These are phyloP conservation scores for Oxyria digyna DNA, from an alignment of 148 eudicot genomes.

Conservation along the genomic window DNA sequence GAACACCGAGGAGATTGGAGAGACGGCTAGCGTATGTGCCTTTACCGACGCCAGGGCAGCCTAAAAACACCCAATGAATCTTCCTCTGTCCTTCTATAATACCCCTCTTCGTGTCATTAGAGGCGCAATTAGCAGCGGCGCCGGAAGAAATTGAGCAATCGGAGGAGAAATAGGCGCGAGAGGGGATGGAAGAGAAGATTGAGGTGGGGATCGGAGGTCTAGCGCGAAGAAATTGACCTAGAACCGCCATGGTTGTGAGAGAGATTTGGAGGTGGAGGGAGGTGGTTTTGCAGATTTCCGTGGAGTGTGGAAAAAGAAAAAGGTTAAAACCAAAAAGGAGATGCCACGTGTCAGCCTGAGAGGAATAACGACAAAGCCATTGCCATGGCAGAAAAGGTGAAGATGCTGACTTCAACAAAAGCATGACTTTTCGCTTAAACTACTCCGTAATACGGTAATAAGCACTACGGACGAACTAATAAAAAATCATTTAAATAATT, in stretches of 20 bases:
- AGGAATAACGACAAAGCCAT: neutral
- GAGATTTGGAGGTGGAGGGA: neutral
- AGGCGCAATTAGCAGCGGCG: neutral
- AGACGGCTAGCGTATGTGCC: constrained; percentile 86
- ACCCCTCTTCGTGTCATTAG: neutral
- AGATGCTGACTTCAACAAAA: neutral
- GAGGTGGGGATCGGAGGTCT: constrained; percentile 5
- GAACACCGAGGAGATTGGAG: constrained; percentile 57
- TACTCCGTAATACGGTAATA: too few species aligned
- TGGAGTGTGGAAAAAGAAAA: neutral
- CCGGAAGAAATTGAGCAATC: neutral
- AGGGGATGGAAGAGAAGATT: neutral
- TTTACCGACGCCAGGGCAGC: constrained; percentile 95
- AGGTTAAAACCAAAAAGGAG: neutral
- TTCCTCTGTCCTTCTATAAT: constrained; percentile 15
- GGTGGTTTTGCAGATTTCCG: neutral
- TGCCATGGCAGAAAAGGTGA: neutral
- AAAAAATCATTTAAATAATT: too few species aligned
- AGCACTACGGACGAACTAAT: too few species aligned
- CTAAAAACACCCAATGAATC: constrained; percentile 84
- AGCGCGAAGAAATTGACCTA: neutral
- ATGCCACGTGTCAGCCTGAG: neutral
- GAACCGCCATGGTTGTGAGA: constrained; percentile 5
- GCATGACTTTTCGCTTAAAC: neutral
- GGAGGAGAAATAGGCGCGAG: neutral